A percentile compares a stretch with the other conserved stretches of the same genome.
phyloP scores from a whole-genome alignment of 495 filamentous ascomycete genomes.

The Lasiosphaeriaceae sp. region DNA sequence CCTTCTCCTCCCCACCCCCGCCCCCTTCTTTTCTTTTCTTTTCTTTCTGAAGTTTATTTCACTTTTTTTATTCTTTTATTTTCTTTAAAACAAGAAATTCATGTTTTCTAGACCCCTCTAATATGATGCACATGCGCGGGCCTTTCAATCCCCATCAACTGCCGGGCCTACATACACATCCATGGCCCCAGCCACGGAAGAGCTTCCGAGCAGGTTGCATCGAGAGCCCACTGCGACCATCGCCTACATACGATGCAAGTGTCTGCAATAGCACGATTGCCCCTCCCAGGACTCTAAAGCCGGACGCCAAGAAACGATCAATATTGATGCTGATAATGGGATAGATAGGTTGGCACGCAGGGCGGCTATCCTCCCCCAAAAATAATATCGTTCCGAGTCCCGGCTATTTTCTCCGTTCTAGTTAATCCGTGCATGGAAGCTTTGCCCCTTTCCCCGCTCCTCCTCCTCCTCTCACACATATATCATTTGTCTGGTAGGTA shows the following conservation, averaged over 20 bases:
- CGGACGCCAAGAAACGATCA: not conserved
- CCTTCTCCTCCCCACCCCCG: not conserved
- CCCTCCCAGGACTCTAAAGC: not conserved
- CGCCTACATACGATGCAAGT: too few species aligned
- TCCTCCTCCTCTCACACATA: not conserved
- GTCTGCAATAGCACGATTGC: not conserved
- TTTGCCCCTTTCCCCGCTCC: not conserved
- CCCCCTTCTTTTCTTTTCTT: not conserved
- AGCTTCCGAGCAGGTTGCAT: too few species aligned
- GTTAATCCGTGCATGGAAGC: not conserved
- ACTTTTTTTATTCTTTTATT: too few species aligned
- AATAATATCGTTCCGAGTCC: not conserved
- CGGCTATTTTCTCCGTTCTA: not conserved
- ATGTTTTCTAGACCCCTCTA: too few species aligned
- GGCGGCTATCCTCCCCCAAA: not conserved
- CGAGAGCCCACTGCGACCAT: too few species aligned
- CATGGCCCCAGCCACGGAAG: too few species aligned
- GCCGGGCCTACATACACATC: too few species aligned
- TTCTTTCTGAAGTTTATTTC: not conserved
- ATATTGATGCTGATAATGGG: not conserved
- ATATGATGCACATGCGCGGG: too few species aligned
- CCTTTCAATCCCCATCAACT: too few species aligned
- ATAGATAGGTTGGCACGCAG: too few species aligned
- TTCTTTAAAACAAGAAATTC: too few species aligned
- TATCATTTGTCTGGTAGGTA: not conserved